Base-by-base conservation (phyloP, 2,329 filamentous ascomycete species). In the Fusarium sp. region DNA sequence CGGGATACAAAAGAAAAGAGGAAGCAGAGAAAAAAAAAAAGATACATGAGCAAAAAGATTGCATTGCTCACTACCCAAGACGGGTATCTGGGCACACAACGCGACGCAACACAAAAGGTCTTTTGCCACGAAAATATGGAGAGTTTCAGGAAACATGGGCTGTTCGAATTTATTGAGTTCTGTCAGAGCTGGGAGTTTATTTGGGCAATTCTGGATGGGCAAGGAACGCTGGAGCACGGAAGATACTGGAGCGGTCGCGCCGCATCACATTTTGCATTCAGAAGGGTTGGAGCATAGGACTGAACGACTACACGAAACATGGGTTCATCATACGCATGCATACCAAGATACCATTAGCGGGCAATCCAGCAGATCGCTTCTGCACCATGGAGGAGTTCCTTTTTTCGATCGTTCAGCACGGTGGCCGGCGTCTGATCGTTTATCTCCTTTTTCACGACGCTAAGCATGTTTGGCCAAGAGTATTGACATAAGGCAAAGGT, bases 301-400 rank as follows among this genome's bases (percentile, higher is more conserved):
- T 37, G 66, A 55, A 70, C 51, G 57, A 69, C 65, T 69, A 71
- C 62, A 74, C 63, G 72, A 71, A 57, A 69, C 49, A 71, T 62
- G 57, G 72, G 62, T 65, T 73, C 56, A 69, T 53, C 54, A 61
- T 21, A 28, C 55, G 63, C 72, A 72, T 60, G 62, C 67, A 74
- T 64, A 63, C 59, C 67, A 70, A 43, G 65, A 60, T 58, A 71
- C 46, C 37, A 63, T 58, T 52, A 49, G 50, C 49, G 54, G 59
- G 59, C 60, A 65, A 62, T 58, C 18, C 56, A 63, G 43, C 62
- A 67, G 45, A 52, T 58, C 49, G 52, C 58, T 60, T 61, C 54
- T 64, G 54, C 52, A 67, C 21, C 23, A 52, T 65, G 63, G 57
- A 56, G 53, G 67, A 59, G 45, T 57, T 65, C 44, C 56, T 63